Base-by-base conservation (phyloP, 2,329 filamentous ascomycete genomes). In the Venturia asperata region DNA sequence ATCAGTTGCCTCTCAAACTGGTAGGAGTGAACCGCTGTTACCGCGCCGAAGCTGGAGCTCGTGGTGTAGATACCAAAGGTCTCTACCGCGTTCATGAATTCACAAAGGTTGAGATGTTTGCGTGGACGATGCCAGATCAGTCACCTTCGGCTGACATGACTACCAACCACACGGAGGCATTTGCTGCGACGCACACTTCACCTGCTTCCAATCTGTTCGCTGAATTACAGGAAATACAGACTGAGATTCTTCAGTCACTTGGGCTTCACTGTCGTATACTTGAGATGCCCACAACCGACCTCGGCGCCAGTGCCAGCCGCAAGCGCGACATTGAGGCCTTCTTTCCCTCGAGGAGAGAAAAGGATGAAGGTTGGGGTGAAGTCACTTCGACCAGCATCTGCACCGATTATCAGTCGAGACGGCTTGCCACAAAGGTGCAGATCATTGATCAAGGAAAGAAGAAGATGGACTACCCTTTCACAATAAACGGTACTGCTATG, bases 1-100 rank as follows among this genome's bases (percentile, higher is more conserved):
- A 78, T 0, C 80, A 88, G 2, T 80, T 97, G 0, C 94, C 94
- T 0, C 70, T 91, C 47, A 93, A 91, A 74, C 81, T 87, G 21
- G 91, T 95, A 3, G 94, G 90, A 19, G 86, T 90, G 0, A 96
- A 91, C 65, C 84, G 94, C n/a, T 96, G 92, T 80, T 99, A 95
- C 77, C 89, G 94, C 63, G 94, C 94, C 56, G 94, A 99, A 78
- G 94, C 94, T 0, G 94, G 94, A 41, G 90, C 92, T 0, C 83
- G 93, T 47, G 94, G 94, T 39, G 87, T 89, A 30, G 91, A 94
- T 70, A 96, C 92, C 1, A 97, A 96, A 77, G 94, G 94, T 5
- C 80, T 99, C 1, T 99, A 97, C 77, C 88, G 94, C 37, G 94
- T 99, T 3, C 94, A 99, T 77, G 94, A 99, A 77, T 99, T 99